These are phyloP conservation scores for Ogataea hybrid DNA, from an alignment of 1,139 yeast species.

Conservation along the genomic window DNA sequence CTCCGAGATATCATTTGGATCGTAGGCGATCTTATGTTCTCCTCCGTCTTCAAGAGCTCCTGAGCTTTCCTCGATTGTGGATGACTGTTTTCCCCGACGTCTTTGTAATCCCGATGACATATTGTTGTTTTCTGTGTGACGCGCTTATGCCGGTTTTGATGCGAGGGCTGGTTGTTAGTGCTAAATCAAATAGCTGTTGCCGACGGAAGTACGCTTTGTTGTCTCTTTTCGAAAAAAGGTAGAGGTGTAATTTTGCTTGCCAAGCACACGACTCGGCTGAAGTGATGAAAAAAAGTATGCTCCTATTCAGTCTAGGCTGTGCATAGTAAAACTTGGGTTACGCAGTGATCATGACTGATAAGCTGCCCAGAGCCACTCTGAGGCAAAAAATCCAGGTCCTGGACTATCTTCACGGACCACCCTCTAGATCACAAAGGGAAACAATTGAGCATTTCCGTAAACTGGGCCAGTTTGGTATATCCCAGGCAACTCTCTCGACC, in stretches of 20 bases:
- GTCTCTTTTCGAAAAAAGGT: conserved; percentile 8
- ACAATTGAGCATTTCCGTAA: conserved; percentile 25
- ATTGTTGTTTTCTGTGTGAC: background rate
- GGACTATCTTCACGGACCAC: conserved; percentile 31
- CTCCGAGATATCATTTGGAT: conserved; percentile 64
- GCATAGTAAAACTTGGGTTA: background rate
- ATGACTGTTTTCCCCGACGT: conserved; percentile 31
- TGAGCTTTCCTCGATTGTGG: conserved; percentile 12
- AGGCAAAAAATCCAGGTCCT: conserved; percentile 32
- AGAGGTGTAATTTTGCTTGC: background rate
- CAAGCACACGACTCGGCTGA: conserved; percentile 3
- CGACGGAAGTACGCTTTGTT: conserved; percentile 5
- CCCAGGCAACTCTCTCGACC: conserved; percentile 34
- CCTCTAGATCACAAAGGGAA: conserved; percentile 27
- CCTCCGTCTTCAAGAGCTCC: conserved; percentile 13
- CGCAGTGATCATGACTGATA: background rate
- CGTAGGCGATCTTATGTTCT: conserved; percentile 72
- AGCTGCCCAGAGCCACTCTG: conserved; percentile 32
- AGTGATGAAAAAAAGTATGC: background rate
- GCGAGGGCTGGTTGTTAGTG: background rate
- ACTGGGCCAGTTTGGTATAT: conserved; percentile 27
- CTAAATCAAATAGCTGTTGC: background rate
- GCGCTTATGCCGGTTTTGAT: background rate
- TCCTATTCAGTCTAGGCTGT: conserved; percentile 4
- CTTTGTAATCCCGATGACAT: conserved; percentile 40